These are phyloP conservation scores for Camellia sinensis DNA, from an alignment of 148 eudicot species.

Conservation along the genomic window DNA sequence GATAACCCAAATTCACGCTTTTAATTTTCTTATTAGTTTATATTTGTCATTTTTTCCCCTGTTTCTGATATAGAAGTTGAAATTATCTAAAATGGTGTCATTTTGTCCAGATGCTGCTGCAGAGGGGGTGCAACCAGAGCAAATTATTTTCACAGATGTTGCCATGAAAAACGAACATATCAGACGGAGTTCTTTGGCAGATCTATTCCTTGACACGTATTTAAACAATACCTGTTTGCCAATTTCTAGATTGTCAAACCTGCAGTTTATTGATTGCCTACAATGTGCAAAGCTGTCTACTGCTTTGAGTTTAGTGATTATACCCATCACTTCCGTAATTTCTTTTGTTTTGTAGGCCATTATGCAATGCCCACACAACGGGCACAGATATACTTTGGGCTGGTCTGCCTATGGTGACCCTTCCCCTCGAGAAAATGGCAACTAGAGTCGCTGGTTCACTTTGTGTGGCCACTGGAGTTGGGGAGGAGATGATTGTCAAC, in stretches of 20 bases:
- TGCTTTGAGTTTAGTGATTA: neutral
- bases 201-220: slow-evolving; percentile 95
- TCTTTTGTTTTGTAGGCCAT: slow-evolving; percentile 49
- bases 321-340: neutral
- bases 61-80: neutral
- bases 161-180: slow-evolving; percentile 94
- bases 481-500: slow-evolving; percentile 79
- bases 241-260: neutral
- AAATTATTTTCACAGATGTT: slow-evolving; percentile 97
- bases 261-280: neutral
- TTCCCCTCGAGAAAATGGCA: slow-evolving; percentile 92
- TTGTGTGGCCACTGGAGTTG: slow-evolving; percentile 85
- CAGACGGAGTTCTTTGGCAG: slow-evolving; percentile 87
- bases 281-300: neutral
- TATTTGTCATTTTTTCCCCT: neutral
- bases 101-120: slow-evolving; percentile 79
- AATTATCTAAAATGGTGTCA: neutral
- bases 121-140: slow-evolving; percentile 88
- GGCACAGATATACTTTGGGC: slow-evolving; percentile 99
- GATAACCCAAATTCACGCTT: neutral
- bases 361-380: slow-evolving; percentile 97
- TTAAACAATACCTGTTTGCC: neutral
- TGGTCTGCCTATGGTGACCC: slow-evolving; percentile 91
- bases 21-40: neutral
- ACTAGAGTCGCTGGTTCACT: slow-evolving; percentile 93